Evolutionary conservation across 495 filamentous ascomycete species (phyloP).

Genomic region (Podospora pseudocomata): DNA sequence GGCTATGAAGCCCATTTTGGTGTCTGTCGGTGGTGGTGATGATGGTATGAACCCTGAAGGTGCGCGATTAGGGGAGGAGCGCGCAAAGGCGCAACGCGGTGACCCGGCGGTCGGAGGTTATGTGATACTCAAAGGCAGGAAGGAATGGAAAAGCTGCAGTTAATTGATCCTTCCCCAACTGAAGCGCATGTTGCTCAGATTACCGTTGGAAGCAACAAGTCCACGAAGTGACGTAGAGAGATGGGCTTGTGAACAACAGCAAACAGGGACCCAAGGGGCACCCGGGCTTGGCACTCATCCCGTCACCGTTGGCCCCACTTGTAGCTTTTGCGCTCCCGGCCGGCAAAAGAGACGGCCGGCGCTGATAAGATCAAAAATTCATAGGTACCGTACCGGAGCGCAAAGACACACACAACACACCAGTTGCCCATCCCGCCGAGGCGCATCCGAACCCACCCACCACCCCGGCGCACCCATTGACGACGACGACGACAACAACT

Average conservation of each 20-base stretch:
- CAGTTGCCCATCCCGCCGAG: background rate
- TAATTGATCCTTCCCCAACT: background rate
- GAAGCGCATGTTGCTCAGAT: background rate
- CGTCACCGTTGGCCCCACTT: background rate
- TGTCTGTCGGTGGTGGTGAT: background rate
- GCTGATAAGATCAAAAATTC: constrained; percentile 10
- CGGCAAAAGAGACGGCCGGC: background rate
- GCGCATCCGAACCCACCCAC: background rate
- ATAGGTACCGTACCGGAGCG: background rate
- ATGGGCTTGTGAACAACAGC: background rate
- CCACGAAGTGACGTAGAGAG: background rate
- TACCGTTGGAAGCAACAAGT: background rate
- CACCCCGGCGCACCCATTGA: background rate
- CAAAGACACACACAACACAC: background rate
- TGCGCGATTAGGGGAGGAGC: background rate
- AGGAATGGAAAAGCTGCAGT: background rate
- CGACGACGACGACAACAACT: background rate
- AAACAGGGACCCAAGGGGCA: background rate
- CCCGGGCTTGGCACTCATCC: background rate
- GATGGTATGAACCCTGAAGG: background rate
- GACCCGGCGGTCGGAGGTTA: background rate
- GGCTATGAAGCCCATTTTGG: constrained; percentile 44
- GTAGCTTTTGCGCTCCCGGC: background rate
- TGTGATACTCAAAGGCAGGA: background rate
- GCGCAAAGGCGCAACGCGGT: no score